Base-by-base conservation (phyloP, 306 rosid genomes). In the Clitoria ternatea region DNA sequence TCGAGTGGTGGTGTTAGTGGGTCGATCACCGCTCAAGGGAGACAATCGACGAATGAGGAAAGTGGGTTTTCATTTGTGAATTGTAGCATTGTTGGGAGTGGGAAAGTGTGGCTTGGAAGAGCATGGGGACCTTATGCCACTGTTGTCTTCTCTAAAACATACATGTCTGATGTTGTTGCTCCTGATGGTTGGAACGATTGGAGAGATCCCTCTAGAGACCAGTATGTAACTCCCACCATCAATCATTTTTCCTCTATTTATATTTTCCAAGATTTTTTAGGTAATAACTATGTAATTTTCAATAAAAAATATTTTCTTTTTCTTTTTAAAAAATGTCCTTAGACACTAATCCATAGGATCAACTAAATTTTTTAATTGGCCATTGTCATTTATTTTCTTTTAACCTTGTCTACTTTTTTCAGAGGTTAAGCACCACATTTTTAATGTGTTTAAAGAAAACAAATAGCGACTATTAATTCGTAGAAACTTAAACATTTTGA, bases 91-190 rank as follows among this genome's bases (percentile, higher is more conserved):
- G 26, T 5, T 55, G 98, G 98, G 10, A 84, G 70, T 35, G 97
- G 98, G 11, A 86, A 69, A 70, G 90, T 88, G 43, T 92, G 92
- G 96, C 96, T 90, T 15, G 96, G 97, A 6, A 74, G 98, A 81
- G 96, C 98, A 1, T 90, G 97, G 98, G 90, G 97, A 20, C 0
- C 82, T 11, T 86, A 8, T 44, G 90, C 97, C 35, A 78, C 90
- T 3, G 96, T 84, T 0, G 75, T 92, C 26, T 88, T 90, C 77
- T 85, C 87, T 3, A 78, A 3, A 15, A 86, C 97, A 0, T 80
- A 43, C 69, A 88, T 92, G 97, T 80, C 91, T 27, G 84, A 85
- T 27, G 86, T 88, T 0, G 80, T 92, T 0, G 80, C 90, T 65
- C 43, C 83, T 0, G 82, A 80, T 2, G 98, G 93, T 45, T 92